Conservation (phyloP, 352 stramenopile genomes). For the Blastocystis sp. region DNA sequence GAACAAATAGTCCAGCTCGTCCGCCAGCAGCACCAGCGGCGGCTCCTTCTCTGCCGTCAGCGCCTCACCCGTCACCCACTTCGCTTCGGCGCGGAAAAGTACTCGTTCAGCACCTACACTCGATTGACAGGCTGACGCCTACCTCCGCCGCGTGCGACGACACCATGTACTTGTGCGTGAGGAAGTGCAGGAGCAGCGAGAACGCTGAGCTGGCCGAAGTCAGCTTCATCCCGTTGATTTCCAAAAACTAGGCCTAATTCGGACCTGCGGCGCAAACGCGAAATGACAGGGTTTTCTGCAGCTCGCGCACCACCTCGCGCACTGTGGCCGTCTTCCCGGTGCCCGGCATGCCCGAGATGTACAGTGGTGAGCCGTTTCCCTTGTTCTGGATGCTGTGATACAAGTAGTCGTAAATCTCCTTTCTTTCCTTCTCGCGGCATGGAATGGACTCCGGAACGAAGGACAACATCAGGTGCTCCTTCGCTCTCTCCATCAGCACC, state of each 20-base stretch:
- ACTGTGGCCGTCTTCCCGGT: slow-evolving; percentile 77
- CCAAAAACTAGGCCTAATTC: slow-evolving; percentile 44
- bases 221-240: slow-evolving; percentile 69
- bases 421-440: slow-evolving; percentile 23
- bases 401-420: slow-evolving; percentile 24
- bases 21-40: slow-evolving; percentile 75
- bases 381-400: slow-evolving; percentile 38
- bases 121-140: not conserved
- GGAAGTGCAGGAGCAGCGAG: slow-evolving; percentile 43
- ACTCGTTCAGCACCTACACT: slow-evolving; percentile 56
- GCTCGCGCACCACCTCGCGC: slow-evolving; percentile 74
- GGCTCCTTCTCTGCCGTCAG: not conserved
- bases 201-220: slow-evolving; percentile 45
- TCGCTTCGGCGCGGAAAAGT: not conserved
- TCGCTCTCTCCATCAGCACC: slow-evolving; percentile 5
- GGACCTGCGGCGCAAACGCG: not conserved
- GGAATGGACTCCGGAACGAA: slow-evolving; percentile 35
- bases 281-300: slow-evolving; percentile 73
- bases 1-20: slow-evolving; percentile 81
- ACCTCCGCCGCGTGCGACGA: slow-evolving; percentile 20
- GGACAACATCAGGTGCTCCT: slow-evolving; percentile 40
- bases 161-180: slow-evolving; percentile 49
- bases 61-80: not conserved
- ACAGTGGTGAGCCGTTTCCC: slow-evolving; percentile 62
- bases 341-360: slow-evolving; percentile 72